These are phyloP conservation scores for Fusarium sp. DNA, from an alignment of 2,329 filamentous ascomycete genomes.

Conservation along the genomic window DNA sequence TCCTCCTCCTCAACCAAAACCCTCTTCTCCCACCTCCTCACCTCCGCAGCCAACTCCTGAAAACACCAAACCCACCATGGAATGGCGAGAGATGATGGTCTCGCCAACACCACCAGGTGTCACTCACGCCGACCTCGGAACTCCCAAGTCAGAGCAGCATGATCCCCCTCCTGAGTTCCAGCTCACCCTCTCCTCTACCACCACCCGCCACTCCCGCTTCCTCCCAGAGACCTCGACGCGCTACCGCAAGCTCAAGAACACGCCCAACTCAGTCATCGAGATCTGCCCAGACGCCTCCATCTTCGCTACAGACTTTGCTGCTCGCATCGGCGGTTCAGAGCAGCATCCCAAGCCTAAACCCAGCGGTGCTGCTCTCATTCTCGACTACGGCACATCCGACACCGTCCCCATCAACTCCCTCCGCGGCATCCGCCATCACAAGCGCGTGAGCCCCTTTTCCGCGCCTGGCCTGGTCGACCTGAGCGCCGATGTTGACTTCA, in stretches of 20 bases:
- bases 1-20: slow-evolving; percentile 42
- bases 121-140: slow-evolving; percentile 64
- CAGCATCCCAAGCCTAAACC: slow-evolving; percentile 67
- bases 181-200: slow-evolving; percentile 77
- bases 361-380: slow-evolving; percentile 89
- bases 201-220: slow-evolving; percentile 85
- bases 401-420: slow-evolving; percentile 89
- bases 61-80: slow-evolving; percentile 56
- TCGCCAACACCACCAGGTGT: slow-evolving; percentile 70
- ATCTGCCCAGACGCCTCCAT: slow-evolving; percentile 88
- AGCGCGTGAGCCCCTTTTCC: slow-evolving; percentile 80
- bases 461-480: slow-evolving; percentile 87
- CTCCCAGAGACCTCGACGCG: slow-evolving; percentile 84
- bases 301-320: slow-evolving; percentile 83
- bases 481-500: slow-evolving; percentile 93
- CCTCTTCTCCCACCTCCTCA: slow-evolving; percentile 49
- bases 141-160: slow-evolving; percentile 62
- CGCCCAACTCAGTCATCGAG: slow-evolving; percentile 80
- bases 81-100: slow-evolving; percentile 88
- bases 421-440: slow-evolving; percentile 85
- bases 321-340: slow-evolving; percentile 79
- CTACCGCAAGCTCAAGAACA: slow-evolving; percentile 78
- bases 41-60: slow-evolving; percentile 52
- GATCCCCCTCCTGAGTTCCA: slow-evolving; percentile 82
- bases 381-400: slow-evolving; percentile 88